Percentiles rank a stretch among this genome's conserved stretches.
Evolutionary conservation across 768 basidiomycete genomes (phyloP).

Genomic region (Serendipita sp.): DNA sequence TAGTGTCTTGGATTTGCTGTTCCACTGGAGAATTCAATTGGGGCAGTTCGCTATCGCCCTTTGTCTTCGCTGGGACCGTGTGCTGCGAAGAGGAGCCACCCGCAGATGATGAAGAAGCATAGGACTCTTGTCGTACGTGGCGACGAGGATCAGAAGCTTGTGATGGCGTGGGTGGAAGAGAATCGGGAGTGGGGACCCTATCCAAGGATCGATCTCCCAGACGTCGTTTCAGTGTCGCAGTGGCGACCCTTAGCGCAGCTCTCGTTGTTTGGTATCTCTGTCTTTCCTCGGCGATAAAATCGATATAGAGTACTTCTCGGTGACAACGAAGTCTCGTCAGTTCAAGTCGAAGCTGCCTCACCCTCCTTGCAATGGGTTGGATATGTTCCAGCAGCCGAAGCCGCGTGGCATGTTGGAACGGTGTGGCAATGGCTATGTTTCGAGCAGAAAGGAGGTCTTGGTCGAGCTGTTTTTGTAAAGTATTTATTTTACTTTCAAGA

Average conservation of each 20-base stretch:
- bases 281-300: conserved; percentile 55
- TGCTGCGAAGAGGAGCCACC: too few species aligned
- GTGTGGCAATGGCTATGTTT: conserved; percentile 72
- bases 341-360: conserved; percentile 57
- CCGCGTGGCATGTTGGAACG: conserved; percentile 73
- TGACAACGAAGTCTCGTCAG: conserved; percentile 59
- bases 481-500: conserved; percentile 42
- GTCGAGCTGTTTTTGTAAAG: conserved; percentile 44
- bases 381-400: conserved; percentile 52
- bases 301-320: conserved; percentile 54
- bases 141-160: background rate
- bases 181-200: background rate
- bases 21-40: background rate
- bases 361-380: conserved; percentile 43
- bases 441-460: conserved; percentile 55
- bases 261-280: conserved; percentile 51
- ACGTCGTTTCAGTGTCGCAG: conserved; percentile 37
- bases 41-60: background rate
- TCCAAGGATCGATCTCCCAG: background rate
- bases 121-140: background rate
- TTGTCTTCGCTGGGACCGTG: background rate
- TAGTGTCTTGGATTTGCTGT: background rate
- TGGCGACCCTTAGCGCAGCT: conserved; percentile 60
- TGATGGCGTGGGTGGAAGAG: background rate
- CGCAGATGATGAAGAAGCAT: background rate